phyloP scores from a whole-genome alignment of 768 basidiomycete genomes.

The Pleurotus sapidus region DNA sequence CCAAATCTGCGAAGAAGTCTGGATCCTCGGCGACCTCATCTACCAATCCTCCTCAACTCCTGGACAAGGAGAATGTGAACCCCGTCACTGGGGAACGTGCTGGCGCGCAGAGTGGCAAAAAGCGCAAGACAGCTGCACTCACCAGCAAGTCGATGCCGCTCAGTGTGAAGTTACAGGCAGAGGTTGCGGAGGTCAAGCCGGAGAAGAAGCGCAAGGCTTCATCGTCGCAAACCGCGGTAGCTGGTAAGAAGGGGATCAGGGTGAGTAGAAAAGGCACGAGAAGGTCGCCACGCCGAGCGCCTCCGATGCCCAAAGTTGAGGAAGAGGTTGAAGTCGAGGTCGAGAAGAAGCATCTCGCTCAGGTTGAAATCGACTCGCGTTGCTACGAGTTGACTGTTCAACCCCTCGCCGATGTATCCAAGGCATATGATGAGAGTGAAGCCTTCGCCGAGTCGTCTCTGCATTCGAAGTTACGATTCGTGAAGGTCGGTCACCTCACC shows the following conservation, averaged over 20 bases:
- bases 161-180: conserved; percentile 41
- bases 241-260: conserved; percentile 37
- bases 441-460: conserved; percentile 25
- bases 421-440: conserved; percentile 54
- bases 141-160: conserved; percentile 45
- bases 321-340: conserved; percentile 39
- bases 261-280: conserved; percentile 31
- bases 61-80: conserved; percentile 78
- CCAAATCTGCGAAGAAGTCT: background rate
- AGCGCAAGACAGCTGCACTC: conserved; percentile 62
- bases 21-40: background rate
- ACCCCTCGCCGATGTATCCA: conserved; percentile 73
- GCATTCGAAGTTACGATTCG: conserved; percentile 35
- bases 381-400: conserved; percentile 80
- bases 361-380: conserved; percentile 63
- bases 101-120: conserved; percentile 43
- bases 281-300: conserved; percentile 43
- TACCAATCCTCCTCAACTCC: conserved; percentile 9
- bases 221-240: conserved; percentile 27
- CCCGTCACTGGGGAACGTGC: conserved; percentile 69
- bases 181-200: conserved; percentile 37
- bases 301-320: conserved; percentile 60
- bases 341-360: conserved; percentile 31
- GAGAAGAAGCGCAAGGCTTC: conserved; percentile 66
- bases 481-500: conserved; percentile 42